phyloP scores from a whole-genome alignment of 2,329 filamentous ascomycete species.

The Phialophora chinensis region DNA sequence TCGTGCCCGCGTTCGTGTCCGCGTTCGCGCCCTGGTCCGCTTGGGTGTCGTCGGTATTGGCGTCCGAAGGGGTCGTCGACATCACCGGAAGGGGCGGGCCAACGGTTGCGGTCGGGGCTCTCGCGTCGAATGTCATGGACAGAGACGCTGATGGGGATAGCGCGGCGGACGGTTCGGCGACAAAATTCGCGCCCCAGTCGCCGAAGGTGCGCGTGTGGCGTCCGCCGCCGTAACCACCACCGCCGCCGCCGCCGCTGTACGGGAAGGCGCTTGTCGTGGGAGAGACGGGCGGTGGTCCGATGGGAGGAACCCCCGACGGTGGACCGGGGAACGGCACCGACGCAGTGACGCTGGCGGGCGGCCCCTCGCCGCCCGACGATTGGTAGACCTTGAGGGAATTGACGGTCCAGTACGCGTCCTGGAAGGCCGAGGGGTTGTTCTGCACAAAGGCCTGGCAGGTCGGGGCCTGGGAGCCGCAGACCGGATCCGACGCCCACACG shows the following conservation, averaged over 20 bases:
- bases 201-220: slow-evolving; percentile 22
- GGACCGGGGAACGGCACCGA: slow-evolving; percentile 4
- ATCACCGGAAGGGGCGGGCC: background rate
- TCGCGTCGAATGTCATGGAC: background rate
- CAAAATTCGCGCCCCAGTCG: slow-evolving; percentile 16
- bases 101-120: background rate
- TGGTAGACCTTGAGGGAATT: slow-evolving; percentile 38
- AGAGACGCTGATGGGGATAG: background rate
- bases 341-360: background rate
- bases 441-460: slow-evolving; percentile 76
- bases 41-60: background rate
- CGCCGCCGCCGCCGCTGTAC: slow-evolving; percentile 9
- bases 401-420: slow-evolving; percentile 63
- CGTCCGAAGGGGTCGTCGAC: background rate
- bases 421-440: slow-evolving; percentile 72
- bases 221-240: slow-evolving; percentile 5
- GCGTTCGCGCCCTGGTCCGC: background rate
- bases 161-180: slow-evolving; percentile 8
- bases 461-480: slow-evolving; percentile 65
- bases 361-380: slow-evolving; percentile 5
- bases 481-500: slow-evolving; percentile 65
- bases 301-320: slow-evolving; percentile 9
- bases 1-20: background rate
- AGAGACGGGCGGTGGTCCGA: slow-evolving; percentile 13
- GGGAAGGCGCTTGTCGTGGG: background rate